Percentiles rank a stretch among this genome's conserved stretches.
Conservation (phyloP, 1,139 yeast species). For the Scheffersomyces segobiensis region DNA sequence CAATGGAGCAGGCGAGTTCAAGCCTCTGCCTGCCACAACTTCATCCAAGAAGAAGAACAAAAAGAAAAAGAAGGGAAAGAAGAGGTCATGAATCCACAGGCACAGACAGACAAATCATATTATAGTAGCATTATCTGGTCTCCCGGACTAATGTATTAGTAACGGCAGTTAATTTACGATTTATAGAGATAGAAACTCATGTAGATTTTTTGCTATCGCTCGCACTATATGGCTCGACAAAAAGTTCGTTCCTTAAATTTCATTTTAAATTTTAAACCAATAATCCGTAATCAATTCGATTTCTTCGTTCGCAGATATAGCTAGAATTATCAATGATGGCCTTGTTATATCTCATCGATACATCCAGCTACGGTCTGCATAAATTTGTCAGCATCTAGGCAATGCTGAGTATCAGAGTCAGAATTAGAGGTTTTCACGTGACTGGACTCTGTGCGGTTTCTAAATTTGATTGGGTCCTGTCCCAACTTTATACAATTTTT, state of each 20-base stretch:
- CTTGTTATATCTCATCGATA: no score
- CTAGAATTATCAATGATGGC: not conserved
- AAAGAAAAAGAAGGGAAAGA: constrained; percentile 9
- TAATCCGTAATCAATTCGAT: no score
- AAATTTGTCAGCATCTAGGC: not conserved
- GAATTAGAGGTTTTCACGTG: not conserved
- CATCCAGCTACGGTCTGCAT: not conserved
- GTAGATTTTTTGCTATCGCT: not conserved
- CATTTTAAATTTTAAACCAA: not conserved
- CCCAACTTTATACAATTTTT: not conserved
- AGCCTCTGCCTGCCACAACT: constrained; percentile 8
- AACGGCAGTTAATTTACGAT: not conserved
- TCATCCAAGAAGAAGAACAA: constrained; percentile 22
- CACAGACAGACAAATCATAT: not conserved
- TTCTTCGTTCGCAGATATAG: not conserved
- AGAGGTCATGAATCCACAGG: constrained; percentile 1
- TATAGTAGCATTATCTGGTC: not conserved
- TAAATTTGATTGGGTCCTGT: not conserved
- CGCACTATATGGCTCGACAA: not conserved
- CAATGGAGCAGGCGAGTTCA: constrained; percentile 22
- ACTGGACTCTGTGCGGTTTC: not conserved
- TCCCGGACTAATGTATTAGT: not conserved
- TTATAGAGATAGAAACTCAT: not conserved
- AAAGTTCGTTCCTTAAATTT: not conserved
- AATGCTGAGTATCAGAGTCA: not conserved